Percentiles rank a stretch among this genome's conserved stretches.
phyloP scores from a whole-genome alignment of 345 rosid genomes.

The Salix caprea region DNA sequence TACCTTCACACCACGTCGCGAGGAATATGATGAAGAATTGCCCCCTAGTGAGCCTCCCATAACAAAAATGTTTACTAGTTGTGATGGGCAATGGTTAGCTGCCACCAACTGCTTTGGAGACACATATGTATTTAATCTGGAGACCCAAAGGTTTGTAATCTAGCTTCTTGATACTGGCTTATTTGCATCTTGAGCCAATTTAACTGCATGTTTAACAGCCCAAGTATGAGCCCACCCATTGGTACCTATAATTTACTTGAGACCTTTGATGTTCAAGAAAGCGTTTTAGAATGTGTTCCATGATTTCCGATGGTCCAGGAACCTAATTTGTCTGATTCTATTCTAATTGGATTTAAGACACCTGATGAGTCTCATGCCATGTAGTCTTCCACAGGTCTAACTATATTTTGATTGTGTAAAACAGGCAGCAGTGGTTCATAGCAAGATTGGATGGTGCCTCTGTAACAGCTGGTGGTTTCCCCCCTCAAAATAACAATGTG shows the following conservation, averaged over 20 bases:
- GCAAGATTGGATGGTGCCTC: slow-evolving; percentile 89
- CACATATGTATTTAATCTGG: slow-evolving; percentile 71
- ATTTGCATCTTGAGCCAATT: neutral
- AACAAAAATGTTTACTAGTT: slow-evolving; percentile 79
- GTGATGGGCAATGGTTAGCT: slow-evolving; percentile 90
- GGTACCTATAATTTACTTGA: neutral
- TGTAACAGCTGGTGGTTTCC: slow-evolving; percentile 85
- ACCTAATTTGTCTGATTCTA: neutral
- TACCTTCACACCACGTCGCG: slow-evolving; percentile 55
- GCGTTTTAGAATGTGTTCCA: neutral
- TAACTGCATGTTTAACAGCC: neutral
- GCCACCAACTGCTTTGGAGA: slow-evolving; percentile 95
- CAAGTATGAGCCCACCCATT: neutral
- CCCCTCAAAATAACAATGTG: slow-evolving; percentile 63
- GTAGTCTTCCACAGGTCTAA: neutral
- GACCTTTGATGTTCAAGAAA: neutral
- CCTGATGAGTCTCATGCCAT: neutral
- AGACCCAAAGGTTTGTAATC: slow-evolving; percentile 58
- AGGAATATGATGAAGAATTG: slow-evolving; percentile 41
- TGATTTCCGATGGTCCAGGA: neutral
- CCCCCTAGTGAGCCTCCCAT: slow-evolving; percentile 72
- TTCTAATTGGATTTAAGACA: neutral
- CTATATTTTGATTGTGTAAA: slow-evolving; percentile 6
- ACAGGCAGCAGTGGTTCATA: slow-evolving; percentile 97
- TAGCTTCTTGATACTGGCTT: neutral